These are phyloP conservation scores for Dactylellina parvicollis DNA, from an alignment of 2,329 filamentous ascomycete species.

Conservation along the genomic window DNA sequence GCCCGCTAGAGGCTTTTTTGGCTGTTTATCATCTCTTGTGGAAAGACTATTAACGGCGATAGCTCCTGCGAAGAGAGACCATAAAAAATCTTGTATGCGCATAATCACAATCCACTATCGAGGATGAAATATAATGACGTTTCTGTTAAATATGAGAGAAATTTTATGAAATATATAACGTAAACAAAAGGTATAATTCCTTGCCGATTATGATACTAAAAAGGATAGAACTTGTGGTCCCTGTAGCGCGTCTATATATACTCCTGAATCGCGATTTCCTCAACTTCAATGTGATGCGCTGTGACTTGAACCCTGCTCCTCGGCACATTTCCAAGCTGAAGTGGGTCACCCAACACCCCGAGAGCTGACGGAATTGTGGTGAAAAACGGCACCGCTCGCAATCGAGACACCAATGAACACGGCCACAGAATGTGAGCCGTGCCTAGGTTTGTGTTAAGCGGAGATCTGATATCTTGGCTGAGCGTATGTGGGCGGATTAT, in stretches of 20 bases:
- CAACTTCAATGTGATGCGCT: neutral
- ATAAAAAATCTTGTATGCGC: constrained; percentile 1
- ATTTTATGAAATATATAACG: no score
- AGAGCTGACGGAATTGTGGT: neutral
- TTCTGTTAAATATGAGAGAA: neutral
- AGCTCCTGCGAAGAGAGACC: constrained; percentile 5
- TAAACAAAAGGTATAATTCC: no score
- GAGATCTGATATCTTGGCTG: neutral
- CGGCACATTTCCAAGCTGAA: neutral
- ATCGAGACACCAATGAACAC: neutral
- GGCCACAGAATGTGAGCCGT: neutral
- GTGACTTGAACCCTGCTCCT: neutral
- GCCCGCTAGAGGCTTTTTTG: neutral
- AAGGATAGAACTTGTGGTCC: neutral
- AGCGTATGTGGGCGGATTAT: neutral
- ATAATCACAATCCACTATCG: no score
- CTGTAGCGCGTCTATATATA: neutral
- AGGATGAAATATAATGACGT: no score
- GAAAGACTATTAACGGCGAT: neutral
- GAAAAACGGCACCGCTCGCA: neutral
- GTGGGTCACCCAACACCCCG: neutral
- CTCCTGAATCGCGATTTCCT: neutral
- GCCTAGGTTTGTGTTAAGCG: neutral
- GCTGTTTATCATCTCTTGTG: neutral
- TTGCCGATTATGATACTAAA: neutral